Evolutionary conservation across 148 eudicot genomes (phyloP).

Genomic region (Heliamphora exappendiculata): DNA sequence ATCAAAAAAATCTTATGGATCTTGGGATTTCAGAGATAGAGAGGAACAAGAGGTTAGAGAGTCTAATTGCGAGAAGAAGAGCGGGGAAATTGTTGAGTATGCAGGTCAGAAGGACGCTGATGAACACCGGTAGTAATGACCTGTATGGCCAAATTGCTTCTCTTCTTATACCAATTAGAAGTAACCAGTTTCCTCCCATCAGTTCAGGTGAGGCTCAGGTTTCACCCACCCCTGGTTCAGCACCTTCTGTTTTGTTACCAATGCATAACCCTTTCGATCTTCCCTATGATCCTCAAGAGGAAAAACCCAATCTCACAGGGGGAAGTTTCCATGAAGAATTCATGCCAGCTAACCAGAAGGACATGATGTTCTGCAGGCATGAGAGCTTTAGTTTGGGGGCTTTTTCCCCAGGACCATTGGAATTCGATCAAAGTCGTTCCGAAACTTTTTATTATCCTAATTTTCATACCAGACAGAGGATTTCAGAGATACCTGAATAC

Average conservation of each 20-base stretch:
- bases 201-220: constrained; percentile 1
- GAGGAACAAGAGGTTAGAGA: constrained; percentile 60
- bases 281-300: constrained; percentile 79
- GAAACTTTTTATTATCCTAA: constrained; percentile 12
- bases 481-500: constrained; percentile 19
- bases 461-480: constrained; percentile 24
- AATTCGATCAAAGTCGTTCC: constrained; percentile 20
- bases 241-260: constrained; percentile 55
- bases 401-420: constrained; percentile 16
- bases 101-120: constrained; percentile 34
- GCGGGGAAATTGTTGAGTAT: constrained; percentile 44
- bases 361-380: constrained; percentile 32
- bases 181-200: constrained; percentile 2
- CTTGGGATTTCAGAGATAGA: constrained; percentile 56
- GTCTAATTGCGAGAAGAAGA: constrained; percentile 55
- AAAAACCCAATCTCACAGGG: constrained; percentile 65
- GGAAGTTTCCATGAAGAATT: constrained; percentile 60
- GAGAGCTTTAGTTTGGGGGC: constrained; percentile 41
- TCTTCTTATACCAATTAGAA: constrained; percentile 24
- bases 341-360: constrained; percentile 29
- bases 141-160: constrained; percentile 19
- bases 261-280: constrained; percentile 66
- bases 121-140: constrained; percentile 23
- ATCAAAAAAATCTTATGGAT: constrained; percentile 48
- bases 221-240: constrained; percentile 54